phyloP scores from a whole-genome alignment of 495 filamentous ascomycete species.

The Penicillium riverlandense region DNA sequence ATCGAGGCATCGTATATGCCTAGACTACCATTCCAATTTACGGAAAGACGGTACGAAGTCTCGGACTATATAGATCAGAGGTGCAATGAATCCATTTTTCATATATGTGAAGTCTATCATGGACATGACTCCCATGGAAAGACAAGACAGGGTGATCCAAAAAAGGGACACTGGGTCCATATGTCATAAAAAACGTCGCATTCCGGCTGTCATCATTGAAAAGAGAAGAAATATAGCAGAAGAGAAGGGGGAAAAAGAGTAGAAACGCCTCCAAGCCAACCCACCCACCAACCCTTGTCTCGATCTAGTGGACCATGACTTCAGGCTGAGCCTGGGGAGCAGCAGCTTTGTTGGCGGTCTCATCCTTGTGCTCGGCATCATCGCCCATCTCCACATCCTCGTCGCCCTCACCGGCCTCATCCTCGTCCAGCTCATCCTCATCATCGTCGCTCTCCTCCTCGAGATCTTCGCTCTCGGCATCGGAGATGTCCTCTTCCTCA shows the following conservation, averaged over 20 bases:
- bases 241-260: background rate
- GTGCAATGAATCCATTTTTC: too few species aligned
- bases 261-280: background rate
- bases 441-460: constrained; percentile 88
- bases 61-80: too few species aligned
- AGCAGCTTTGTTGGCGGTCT: constrained; percentile 25
- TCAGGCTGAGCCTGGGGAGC: constrained; percentile 37
- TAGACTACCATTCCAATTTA: too few species aligned
- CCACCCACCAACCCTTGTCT: background rate
- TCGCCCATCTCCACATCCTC: constrained; percentile 84
- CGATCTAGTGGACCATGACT: constrained; percentile 46
- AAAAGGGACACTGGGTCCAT: background rate
- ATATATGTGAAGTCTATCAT: too few species aligned
- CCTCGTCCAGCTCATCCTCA: constrained; percentile 75
- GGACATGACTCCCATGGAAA: too few species aligned
- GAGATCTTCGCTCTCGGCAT: constrained; percentile 92
- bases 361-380: constrained; percentile 41
- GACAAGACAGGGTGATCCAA: too few species aligned
- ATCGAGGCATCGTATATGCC: too few species aligned
- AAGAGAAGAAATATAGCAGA: background rate
- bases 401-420: constrained; percentile 60
- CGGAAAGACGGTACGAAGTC: too few species aligned
- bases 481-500: constrained; percentile 70
- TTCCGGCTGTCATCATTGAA: constrained; percentile 14
- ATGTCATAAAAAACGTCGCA: constrained; percentile 28